Evolutionary conservation across 2,329 filamentous ascomycete species (phyloP).

Genomic region (Sporothrix brasiliensis): DNA sequence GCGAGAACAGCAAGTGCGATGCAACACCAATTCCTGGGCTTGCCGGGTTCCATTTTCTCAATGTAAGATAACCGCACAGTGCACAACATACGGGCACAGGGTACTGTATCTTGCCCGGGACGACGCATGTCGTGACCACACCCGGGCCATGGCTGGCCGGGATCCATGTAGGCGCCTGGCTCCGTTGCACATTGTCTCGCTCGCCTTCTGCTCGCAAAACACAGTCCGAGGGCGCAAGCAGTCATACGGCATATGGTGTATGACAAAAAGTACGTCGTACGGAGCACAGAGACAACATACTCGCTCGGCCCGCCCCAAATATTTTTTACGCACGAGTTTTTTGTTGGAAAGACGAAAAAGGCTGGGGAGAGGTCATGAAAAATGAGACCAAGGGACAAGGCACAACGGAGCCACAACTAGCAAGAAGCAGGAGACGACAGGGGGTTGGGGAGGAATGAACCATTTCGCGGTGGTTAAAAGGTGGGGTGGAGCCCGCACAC

Average conservation of each 20-base stretch:
- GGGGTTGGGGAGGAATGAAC: background rate
- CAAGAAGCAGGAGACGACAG: background rate
- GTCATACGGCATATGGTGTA: background rate
- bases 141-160: background rate
- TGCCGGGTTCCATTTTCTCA: background rate
- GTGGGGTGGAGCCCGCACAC: conserved; percentile 30
- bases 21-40: background rate
- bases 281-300: background rate
- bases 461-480: conserved; percentile 17
- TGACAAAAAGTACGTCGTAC: background rate
- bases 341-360: conserved; percentile 6
- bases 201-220: background rate
- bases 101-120: background rate
- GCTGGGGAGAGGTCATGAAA: background rate
- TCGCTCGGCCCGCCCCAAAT: conserved; percentile 18
- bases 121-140: background rate
- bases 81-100: background rate
- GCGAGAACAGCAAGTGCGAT: conserved; percentile 15
- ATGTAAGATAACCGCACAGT: background rate
- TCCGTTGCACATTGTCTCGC: background rate
- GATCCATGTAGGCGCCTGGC: background rate
- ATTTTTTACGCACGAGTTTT: conserved; percentile 25
- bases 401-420: background rate
- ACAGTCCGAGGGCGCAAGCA: background rate
- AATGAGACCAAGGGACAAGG: background rate